phyloP scores from a whole-genome alignment of 257 asterid genomes.

The Petrea volubilis region DNA sequence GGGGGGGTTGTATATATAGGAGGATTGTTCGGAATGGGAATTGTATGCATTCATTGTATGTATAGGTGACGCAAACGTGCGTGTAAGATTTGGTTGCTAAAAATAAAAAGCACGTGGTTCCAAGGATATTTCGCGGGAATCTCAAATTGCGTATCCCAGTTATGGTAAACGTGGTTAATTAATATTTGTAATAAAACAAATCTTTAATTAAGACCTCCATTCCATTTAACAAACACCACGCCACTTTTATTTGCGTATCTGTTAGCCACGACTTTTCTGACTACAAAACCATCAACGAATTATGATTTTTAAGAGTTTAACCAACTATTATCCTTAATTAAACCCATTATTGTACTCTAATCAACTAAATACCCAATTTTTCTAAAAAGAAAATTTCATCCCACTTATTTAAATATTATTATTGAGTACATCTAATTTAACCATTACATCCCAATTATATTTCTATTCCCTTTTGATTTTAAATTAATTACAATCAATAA shows the following conservation, averaged over 20 bases:
- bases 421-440: not conserved
- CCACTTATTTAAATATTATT: not conserved
- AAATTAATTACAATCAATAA: no score
- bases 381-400: not conserved
- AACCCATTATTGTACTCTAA: not conserved
- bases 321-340: not conserved
- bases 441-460: not conserved
- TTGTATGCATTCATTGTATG: slow-evolving; percentile 25
- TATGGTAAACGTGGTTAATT: slow-evolving; percentile 57
- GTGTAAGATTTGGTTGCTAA: slow-evolving; percentile 17
- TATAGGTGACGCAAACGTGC: slow-evolving; percentile 32
- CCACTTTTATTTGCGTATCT: slow-evolving; percentile 5
- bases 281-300: slow-evolving; percentile 13
- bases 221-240: slow-evolving; percentile 15
- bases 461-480: no score
- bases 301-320: not conserved
- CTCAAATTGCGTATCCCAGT: slow-evolving; percentile 6
- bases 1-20: slow-evolving; percentile 32
- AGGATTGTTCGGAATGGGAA: slow-evolving; percentile 5
- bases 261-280: slow-evolving; percentile 18
- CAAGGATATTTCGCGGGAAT: slow-evolving; percentile 45
- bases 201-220: slow-evolving; percentile 8
- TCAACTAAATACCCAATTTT: not conserved
- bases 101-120: slow-evolving; percentile 64
- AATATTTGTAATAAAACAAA: slow-evolving; percentile 25